A percentile compares a stretch with the other conserved stretches of the same genome.
phyloP scores from a whole-genome alignment of 805 yeast species.

The Monosporozyma aquatica region DNA sequence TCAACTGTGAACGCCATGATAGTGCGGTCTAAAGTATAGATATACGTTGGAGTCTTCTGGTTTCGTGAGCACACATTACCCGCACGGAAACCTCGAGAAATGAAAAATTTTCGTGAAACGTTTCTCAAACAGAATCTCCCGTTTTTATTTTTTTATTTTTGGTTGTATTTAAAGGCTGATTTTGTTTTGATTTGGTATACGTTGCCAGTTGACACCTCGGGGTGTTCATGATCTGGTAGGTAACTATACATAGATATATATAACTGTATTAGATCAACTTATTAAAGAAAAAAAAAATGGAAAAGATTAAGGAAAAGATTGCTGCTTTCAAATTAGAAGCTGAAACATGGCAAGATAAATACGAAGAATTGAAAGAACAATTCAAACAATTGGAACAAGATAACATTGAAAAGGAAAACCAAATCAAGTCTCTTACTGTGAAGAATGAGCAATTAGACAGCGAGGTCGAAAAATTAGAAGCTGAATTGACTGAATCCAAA shows the following conservation, averaged over 20 bases:
- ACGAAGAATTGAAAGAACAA: constrained; percentile 73
- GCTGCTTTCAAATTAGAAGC: constrained; percentile 86
- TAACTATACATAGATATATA: background rate
- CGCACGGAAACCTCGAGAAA: too few species aligned
- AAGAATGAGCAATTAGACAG: constrained; percentile 84
- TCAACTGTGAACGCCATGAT: background rate
- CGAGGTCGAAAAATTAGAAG: constrained; percentile 52
- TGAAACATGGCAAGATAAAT: constrained; percentile 94
- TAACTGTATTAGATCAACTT: background rate
- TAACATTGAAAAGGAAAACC: constrained; percentile 85
- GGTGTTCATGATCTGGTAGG: too few species aligned
- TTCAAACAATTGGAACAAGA: constrained; percentile 91
- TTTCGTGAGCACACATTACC: too few species aligned
- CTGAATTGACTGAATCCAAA: constrained; percentile 36
- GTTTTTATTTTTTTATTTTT: too few species aligned
- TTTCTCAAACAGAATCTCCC: too few species aligned
- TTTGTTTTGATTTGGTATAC: too few species aligned
- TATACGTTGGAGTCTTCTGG: too few species aligned
- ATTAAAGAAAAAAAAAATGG: constrained; percentile 33
- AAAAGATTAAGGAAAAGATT: constrained; percentile 64
- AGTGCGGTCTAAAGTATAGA: too few species aligned
- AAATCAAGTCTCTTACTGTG: constrained; percentile 84
- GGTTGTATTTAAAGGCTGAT: too few species aligned
- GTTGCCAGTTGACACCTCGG: too few species aligned
- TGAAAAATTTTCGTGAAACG: too few species aligned